Conservation (phyloP, 768 basidiomycete species). For the Mycena floridula region DNA sequence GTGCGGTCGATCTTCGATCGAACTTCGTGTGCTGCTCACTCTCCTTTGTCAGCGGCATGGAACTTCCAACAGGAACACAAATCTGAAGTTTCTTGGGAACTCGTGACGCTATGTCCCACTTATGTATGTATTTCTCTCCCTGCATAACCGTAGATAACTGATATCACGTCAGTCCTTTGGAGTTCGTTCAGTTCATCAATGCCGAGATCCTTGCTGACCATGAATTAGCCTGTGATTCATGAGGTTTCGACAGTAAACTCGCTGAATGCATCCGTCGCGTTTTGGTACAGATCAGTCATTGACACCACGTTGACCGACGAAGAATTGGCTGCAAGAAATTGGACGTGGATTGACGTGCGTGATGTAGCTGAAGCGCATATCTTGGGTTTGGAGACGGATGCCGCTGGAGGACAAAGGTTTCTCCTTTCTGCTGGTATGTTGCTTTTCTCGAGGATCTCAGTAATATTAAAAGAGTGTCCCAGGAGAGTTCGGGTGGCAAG, state of each 20-base stretch:
- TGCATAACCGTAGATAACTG: too few relatives aligned
- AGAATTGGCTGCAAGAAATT: slow-evolving; percentile 11
- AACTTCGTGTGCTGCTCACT: background rate
- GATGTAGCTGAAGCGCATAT: slow-evolving; percentile 50
- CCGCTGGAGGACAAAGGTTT: slow-evolving; percentile 48
- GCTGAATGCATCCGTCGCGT: slow-evolving; percentile 29
- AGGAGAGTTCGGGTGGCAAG: too few relatives aligned
- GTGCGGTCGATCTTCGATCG: slow-evolving; percentile 11
- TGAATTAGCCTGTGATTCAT: slow-evolving; percentile 26
- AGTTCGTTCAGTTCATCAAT: too few relatives aligned
- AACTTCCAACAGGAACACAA: slow-evolving; percentile 28
- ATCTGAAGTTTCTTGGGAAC: slow-evolving; percentile 26
- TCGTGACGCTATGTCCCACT: slow-evolving; percentile 36
- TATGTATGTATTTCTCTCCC: slow-evolving; percentile 16
- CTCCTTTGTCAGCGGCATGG: slow-evolving; percentile 23
- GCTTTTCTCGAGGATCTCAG: too few relatives aligned
- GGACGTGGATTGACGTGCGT: slow-evolving; percentile 37
- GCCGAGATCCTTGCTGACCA: background rate
- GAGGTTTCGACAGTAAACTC: slow-evolving; percentile 19
- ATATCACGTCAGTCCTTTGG: too few relatives aligned
- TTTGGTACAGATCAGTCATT: too few relatives aligned
- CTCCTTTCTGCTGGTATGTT: slow-evolving; percentile 30
- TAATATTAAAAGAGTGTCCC: too few relatives aligned
- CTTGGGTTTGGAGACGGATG: slow-evolving; percentile 36
- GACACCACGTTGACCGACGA: too few relatives aligned